Base-by-base conservation (phyloP, 139 green algal genomes). In the Micractinium sp. region DNA sequence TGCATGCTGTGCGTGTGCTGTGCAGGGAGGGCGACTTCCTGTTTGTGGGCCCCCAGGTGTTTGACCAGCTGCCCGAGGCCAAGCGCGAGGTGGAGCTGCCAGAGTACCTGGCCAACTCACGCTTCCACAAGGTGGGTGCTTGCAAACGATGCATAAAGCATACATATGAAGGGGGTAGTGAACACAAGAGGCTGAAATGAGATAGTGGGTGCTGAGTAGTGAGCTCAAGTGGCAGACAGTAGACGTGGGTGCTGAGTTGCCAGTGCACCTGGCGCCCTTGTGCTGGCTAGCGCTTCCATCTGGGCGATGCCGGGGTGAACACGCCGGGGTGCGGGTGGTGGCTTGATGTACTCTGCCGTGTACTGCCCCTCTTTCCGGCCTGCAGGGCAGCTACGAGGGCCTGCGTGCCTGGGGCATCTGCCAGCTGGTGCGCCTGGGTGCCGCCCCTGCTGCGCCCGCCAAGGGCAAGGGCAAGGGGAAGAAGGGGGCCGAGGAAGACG, bases 381-480 rank as follows among this genome's bases (percentile, higher is more conserved):
- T 85, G 69, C 80, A 88, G 35, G 93, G 93, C 74, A 88, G 81
- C 74, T 96, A 97, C 90, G 89, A 90, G 22, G 96, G 96, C 25
- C 91, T 99, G 56, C 92, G 92, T 3, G 93, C 97, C 19, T 99
- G 91, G 67, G 87, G 84, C 77, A 88, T 99, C 61, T 95, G 86
- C 33, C 92, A 95, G 90, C 76, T 99, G 67, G 67, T 96, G 31
- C 90, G 90, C 74, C 53, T 97, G 25, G 90, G 87, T 18, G 81
- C 84, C 16, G 82, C 83, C 20, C 73, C 38, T 29, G 56, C n/a
- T n/a, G n/a, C n/a, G n/a, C n/a, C n/a, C n/a, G n/a, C 27, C 73
- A 79, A 89, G 86, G 60, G 56, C 75, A 85, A 78, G 83, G 75
- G 87, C 83, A 88, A 90, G 83, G 75, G 27, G 38, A 91, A 92